Evolutionary conservation across 2,329 filamentous ascomycete species (phyloP).

Genomic region (Curvularia lunata): DNA sequence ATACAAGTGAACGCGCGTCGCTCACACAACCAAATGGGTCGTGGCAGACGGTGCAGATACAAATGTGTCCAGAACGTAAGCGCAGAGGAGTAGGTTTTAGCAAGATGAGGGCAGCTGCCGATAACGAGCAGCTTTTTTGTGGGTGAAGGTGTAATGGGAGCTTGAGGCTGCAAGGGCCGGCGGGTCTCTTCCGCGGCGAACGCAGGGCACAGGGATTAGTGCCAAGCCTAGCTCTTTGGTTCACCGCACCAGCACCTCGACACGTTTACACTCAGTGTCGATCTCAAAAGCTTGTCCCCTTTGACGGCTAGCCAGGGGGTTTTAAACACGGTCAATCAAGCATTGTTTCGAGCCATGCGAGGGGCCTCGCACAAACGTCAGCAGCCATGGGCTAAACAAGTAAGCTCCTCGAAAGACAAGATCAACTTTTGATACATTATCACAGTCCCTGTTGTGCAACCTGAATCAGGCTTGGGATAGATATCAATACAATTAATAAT

Average conservation of each 20-base stretch:
- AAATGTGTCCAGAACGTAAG: neutral
- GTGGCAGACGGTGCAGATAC: neutral
- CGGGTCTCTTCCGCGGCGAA: constrained; percentile 29
- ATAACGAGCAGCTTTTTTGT: constrained; percentile 7
- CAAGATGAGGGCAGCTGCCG: neutral
- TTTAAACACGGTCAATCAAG: neutral
- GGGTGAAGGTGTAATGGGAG: constrained; percentile 13
- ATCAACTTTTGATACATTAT: constrained; percentile 5
- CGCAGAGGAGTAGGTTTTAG: neutral
- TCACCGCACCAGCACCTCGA: neutral
- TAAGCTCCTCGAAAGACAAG: neutral
- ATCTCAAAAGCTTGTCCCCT: constrained; percentile 5
- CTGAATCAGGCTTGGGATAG: constrained; percentile 16
- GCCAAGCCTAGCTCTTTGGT: constrained; percentile 12
- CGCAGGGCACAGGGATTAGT: constrained; percentile 18
- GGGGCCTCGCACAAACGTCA: neutral
- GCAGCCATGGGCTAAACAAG: neutral
- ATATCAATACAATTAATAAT: constrained; percentile 33
- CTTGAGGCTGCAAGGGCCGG: constrained; percentile 16
- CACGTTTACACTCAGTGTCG: neutral
- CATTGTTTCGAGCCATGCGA: constrained; percentile 1
- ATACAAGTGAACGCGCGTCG: constrained; percentile 2
- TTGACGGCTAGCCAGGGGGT: neutral
- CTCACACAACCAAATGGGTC: neutral
- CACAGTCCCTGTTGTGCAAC: constrained; percentile 14